Conservation (phyloP, 345 rosid genomes). For the Gossypium sturtianum region DNA sequence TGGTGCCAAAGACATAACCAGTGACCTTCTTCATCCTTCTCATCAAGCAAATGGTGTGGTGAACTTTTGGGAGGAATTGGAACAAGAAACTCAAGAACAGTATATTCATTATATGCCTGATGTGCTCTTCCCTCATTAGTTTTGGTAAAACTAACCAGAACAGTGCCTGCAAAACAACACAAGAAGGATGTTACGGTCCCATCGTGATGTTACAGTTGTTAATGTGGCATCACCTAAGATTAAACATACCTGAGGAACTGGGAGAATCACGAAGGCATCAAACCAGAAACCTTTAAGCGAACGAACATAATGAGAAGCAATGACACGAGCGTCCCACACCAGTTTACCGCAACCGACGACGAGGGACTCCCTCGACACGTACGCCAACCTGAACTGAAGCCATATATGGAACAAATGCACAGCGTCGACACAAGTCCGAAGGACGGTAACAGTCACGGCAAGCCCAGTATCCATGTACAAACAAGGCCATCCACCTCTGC, state of each 20-base stretch:
- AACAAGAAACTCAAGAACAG: slow-evolving; percentile 12
- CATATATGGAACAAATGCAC: slow-evolving; percentile 43
- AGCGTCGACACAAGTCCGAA: slow-evolving; percentile 43
- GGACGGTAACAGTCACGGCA: slow-evolving; percentile 34
- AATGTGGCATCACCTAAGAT: too few species aligned
- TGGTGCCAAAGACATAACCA: background rate
- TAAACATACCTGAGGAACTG: slow-evolving; percentile 48
- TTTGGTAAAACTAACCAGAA: slow-evolving; percentile 38
- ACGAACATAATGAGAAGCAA: slow-evolving; percentile 41
- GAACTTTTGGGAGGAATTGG: background rate
- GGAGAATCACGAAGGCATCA: slow-evolving; percentile 54
- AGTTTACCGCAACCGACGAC: slow-evolving; percentile 62
- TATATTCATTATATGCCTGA: slow-evolving; percentile 26
- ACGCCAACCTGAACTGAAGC: slow-evolving; percentile 60
- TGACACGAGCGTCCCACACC: slow-evolving; percentile 63
- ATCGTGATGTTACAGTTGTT: too few species aligned
- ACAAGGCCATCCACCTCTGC: slow-evolving; percentile 39
- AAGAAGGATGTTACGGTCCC: background rate
- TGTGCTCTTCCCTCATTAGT: slow-evolving; percentile 31
- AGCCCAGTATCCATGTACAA: slow-evolving; percentile 41
- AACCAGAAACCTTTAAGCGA: slow-evolving; percentile 53
- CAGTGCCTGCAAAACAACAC: slow-evolving; percentile 22
- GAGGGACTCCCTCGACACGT: slow-evolving; percentile 53
- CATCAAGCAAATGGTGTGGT: background rate
- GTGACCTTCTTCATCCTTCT: background rate